phyloP scores from a whole-genome alignment of 75 land plant species.

The Larix kaempferi region DNA sequence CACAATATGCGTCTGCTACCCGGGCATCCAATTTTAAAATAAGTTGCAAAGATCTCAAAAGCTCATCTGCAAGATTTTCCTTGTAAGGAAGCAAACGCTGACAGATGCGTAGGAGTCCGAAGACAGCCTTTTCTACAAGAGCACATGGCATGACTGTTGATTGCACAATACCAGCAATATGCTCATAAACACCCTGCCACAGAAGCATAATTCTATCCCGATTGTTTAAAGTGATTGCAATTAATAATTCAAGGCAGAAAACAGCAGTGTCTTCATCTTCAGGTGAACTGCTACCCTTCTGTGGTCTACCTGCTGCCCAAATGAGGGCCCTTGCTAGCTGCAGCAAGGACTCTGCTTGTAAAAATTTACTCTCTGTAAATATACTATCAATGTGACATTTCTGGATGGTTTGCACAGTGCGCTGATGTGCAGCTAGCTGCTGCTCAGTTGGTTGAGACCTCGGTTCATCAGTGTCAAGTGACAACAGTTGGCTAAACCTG shows the following conservation, averaged over 20 bases:
- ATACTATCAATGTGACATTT: conserved; percentile 95
- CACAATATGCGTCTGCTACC: conserved; percentile 95
- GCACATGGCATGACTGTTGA: conserved; percentile 80
- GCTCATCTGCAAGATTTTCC: conserved; percentile 93
- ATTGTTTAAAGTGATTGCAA: conserved; percentile 91
- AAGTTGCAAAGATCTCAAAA: conserved; percentile 91
- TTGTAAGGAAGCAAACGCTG: conserved; percentile 96
- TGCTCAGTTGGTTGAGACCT: conserved; percentile 75
- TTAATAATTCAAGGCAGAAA: conserved; percentile 89
- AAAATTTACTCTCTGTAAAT: conserved; percentile 91
- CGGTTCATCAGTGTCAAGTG: conserved; percentile 84
- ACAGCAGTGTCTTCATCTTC: conserved; percentile 99
- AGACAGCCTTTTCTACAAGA: conserved; percentile 90
- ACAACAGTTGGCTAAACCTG: conserved; percentile 77
- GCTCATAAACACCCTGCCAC: conserved; percentile 97
- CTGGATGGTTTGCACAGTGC: conserved; percentile 85
- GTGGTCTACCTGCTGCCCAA: conserved; percentile 95
- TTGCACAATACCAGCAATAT: conserved; percentile 86
- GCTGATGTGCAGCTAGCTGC: conserved; percentile 91
- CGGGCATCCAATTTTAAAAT: conserved; percentile 94
- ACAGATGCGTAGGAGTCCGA: conserved; percentile 92
- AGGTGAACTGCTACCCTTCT: conserved; percentile 67
- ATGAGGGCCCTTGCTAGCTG: conserved; percentile 89
- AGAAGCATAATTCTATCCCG: conserved; percentile 86
- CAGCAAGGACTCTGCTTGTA: conserved; percentile 84